Evolutionary conservation across 2,329 filamentous ascomycete genomes (phyloP), one percentile per base, ranked within the genome.

Genomic region (Aspergillus brunneoviolaceus): DNA sequence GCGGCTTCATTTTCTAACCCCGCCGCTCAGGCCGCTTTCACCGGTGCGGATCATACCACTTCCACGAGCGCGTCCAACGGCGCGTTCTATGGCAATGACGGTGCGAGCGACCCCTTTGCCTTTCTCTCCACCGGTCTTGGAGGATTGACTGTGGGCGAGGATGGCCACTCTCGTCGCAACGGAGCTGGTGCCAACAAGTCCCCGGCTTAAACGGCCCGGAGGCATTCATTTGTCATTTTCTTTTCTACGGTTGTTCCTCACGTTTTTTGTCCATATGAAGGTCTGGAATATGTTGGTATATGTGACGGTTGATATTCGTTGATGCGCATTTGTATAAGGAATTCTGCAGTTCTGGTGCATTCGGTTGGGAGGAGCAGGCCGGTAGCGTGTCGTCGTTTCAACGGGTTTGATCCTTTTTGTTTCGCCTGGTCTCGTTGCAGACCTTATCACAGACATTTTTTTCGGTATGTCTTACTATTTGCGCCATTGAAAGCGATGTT

Each of bases 1-100:
- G 90, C 90, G 48, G 90, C 92, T 12, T 89, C 89, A 5, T 98
- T 99, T 72, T 93, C 96, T 73, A 96, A 92, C 81, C 91, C 93
- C 64, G 90, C 92, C 63, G 92, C 94, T 16, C 94, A 98, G 80
- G 92, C 92, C 62, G 94, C 95, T 27, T 99, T 99, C 82, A 91
- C 91, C 73, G 91, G 90, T 47, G 92, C 91, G 45, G 89, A 89
- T 68, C 94, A 95, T 68, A 91, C 90, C 58, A 87, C 88, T 16
- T 91, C 90, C 49, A 89, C 88, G 62, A 90, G 89, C 47, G 87
- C 89, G 35, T 87, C 89, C 48, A 91, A 90, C 78, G 90, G 89
- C 70, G 87, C 86, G 72, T 90, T 89, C 70, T 89, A 89, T 72
- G 74, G 75, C 54, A 77, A 75, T 56, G 81, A 86, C 49, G 79